These are phyloP conservation scores for Termitomyces sp. DNA, from an alignment of 768 basidiomycete species.

Conservation along the genomic window DNA sequence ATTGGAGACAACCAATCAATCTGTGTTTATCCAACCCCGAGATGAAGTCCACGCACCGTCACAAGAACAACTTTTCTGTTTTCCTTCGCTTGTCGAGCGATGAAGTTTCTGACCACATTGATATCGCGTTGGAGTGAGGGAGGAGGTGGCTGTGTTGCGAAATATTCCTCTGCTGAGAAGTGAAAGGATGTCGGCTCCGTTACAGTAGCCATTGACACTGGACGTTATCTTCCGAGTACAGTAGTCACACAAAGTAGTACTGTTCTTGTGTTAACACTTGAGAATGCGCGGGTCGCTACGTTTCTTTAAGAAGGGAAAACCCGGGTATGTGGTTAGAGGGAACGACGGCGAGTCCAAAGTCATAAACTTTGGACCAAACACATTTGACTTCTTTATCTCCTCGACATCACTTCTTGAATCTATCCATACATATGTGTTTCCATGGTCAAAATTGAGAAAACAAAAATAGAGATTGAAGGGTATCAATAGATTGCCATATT, in stretches of 20 bases:
- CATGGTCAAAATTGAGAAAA: no score
- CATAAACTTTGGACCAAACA: background rate
- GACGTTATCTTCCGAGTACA: background rate
- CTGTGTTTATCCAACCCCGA: background rate
- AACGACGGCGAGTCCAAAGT: background rate
- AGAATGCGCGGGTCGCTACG: background rate
- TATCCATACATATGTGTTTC: background rate
- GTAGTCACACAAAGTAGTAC: background rate
- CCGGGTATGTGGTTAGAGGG: background rate
- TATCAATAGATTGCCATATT: slow-evolving; percentile 4
- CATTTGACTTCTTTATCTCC: background rate
- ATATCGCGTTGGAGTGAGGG: slow-evolving; percentile 65
- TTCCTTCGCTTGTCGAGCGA: slow-evolving; percentile 56
- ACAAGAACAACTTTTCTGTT: slow-evolving; percentile 86
- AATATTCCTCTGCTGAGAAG: slow-evolving; percentile 88
- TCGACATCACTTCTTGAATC: background rate
- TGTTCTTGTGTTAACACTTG: background rate
- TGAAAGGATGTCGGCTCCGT: slow-evolving; percentile 33
- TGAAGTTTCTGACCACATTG: slow-evolving; percentile 59
- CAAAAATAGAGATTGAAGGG: background rate
- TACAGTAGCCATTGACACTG: slow-evolving; percentile 6
- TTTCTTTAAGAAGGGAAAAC: background rate
- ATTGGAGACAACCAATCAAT: background rate
- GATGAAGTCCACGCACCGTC: slow-evolving; percentile 57
- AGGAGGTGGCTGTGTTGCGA: slow-evolving; percentile 82